Evolutionary conservation across 192 early-diverging fungal species (phyloP).

Genomic region (Coemansia sp.): DNA sequence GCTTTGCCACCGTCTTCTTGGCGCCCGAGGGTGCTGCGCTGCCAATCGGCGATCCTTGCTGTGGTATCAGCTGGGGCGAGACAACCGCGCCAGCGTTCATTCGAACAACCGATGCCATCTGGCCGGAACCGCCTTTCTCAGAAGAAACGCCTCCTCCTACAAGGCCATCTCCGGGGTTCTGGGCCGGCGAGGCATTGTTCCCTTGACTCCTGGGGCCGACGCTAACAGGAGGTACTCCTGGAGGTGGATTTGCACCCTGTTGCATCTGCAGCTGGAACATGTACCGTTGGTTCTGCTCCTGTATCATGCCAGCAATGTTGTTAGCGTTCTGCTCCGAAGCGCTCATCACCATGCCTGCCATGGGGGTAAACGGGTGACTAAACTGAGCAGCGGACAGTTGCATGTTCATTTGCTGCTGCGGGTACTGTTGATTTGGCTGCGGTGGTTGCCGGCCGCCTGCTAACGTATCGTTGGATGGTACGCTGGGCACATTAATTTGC

Average conservation of each 20-base stretch:
- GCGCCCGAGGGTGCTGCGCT: conserved; percentile 6
- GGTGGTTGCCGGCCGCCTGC: background rate
- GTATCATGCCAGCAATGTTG: background rate
- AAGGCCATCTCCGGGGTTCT: background rate
- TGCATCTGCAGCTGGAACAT: conserved; percentile 20
- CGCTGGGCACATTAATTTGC: conserved; percentile 5
- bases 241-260: conserved; percentile 3
- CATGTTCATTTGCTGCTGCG: conserved; percentile 15
- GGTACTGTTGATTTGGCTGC: conserved; percentile 5
- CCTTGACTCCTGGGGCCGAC: background rate
- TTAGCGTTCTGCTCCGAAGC: background rate
- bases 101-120: conserved; percentile 1
- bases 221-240: background rate
- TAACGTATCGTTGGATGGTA: conserved; percentile 7
- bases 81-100: background rate
- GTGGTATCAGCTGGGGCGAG: conserved; percentile 7
- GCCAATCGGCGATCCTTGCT: conserved; percentile 6
- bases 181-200: background rate
- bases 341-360: conserved; percentile 5
- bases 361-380: conserved; percentile 3
- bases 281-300: conserved; percentile 14
- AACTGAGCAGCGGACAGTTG: conserved; percentile 2
- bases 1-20: conserved; percentile 27
- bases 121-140: background rate
- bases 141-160: background rate